A percentile compares a stretch with the other conserved stretches of the same genome.
Evolutionary conservation across 768 basidiomycete species (phyloP).

Genomic region (Chlorophyllum brunneum): DNA sequence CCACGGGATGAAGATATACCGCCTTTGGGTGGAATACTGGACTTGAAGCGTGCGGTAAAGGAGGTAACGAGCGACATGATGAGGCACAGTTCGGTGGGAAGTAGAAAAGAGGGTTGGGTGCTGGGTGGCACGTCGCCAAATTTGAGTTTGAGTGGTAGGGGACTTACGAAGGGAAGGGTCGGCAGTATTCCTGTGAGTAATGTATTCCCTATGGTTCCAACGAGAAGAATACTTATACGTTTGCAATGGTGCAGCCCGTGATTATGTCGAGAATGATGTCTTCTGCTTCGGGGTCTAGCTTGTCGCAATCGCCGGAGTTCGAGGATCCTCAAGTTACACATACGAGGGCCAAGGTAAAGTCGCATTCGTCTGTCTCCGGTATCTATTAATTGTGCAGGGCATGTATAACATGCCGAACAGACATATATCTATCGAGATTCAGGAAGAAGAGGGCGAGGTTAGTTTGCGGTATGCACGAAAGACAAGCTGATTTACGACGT

Average conservation of each 20-base stretch:
- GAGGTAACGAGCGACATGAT: neutral
- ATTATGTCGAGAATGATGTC: neutral
- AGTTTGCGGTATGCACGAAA: neutral
- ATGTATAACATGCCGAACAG: constrained; percentile 7
- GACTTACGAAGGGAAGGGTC: neutral
- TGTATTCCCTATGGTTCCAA: neutral
- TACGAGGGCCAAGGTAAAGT: neutral
- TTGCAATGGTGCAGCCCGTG: neutral
- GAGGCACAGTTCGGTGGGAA: neutral
- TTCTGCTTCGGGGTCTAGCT: neutral
- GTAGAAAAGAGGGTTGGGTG: neutral
- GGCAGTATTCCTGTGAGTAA: neutral
- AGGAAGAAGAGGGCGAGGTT: neutral
- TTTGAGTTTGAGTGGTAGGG: too few species aligned
- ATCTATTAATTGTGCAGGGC: neutral
- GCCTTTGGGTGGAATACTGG: neutral
- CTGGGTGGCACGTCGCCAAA: neutral
- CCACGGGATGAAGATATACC: neutral
- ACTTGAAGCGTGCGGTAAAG: neutral
- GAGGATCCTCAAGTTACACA: constrained; percentile 5
- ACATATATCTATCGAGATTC: constrained; percentile 9
- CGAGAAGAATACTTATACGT: neutral
- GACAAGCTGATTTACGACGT: neutral
- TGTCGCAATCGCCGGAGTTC: constrained; percentile 5
- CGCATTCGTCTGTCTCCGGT: too few species aligned